Base-by-base conservation (phyloP, 371 early-diverging fungal genomes). In the Umbelopsis sp. region DNA sequence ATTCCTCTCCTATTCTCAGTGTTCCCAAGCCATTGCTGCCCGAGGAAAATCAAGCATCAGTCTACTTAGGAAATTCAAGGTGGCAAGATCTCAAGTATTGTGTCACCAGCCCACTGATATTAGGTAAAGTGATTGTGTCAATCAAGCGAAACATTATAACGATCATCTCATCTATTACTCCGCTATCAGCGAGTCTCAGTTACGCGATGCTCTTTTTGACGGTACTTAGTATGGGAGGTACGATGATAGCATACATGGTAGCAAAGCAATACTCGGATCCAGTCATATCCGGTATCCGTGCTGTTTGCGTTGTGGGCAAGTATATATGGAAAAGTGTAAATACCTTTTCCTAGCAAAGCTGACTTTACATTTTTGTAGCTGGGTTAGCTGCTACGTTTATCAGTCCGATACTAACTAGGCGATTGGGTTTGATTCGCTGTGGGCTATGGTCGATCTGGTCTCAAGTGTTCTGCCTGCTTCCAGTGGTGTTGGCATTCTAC, bases 381-480 rank as follows among this genome's bases (percentile, higher is more conserved):
- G 48, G 48, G 8, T 16, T 48, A 20, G 48, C 48, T 6, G 48
- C 48, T 18, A 48, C 48, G 16, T 48, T 48, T n/a, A 48, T 78
- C 48, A 52, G 79, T 66, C 76, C 80, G 1, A 22, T 63, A 11
- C 45, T 80, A 22, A 73, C 77, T 3, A 67, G 63, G 7, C 66
- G 70, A 10, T 41, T 83, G 12, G 85, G 87, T 0, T 53, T 84
- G 3, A 70, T 80, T 10, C 73, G 78, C 5, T 68, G 75, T 18
- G 85, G 87, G 1, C 68, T 83, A 12, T 78, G 81, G 79, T 76
- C 76, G 20, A 72, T 84, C 44, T 85, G 85, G 84, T 65, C 69
- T 1, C 77, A 85, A 66, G 72, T 69, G 18, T 1, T 65, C 7
- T 75, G 64, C 7, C 65, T 87, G 0, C 72, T 70, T 4, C 77